Evolutionary conservation across 169 alveolate genomes (phyloP), one percentile per base, ranked within the genome.

Genomic region (Eimeria sp.): DNA sequence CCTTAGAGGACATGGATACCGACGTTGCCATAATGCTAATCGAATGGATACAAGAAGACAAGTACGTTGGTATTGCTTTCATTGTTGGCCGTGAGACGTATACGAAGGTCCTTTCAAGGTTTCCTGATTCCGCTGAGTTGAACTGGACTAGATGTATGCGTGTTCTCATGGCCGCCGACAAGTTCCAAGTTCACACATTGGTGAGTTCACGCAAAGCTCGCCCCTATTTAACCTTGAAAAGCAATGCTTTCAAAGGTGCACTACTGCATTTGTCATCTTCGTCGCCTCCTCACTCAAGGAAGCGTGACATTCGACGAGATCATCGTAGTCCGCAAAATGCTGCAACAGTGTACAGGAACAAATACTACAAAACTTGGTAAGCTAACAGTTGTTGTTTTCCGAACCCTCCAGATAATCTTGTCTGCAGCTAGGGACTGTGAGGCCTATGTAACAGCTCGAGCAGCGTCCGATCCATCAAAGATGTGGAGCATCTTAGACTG

Each of bases 231-330:
- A 45, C 40, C 54, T 14, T 40, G 51, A n/a, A n/a, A 11, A 54
- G 5, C 49, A 27, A 25, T 47, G 43, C 27, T 43, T 58, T 27
- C 47, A 78, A 45, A 93, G 96, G 91, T 93, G 75, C 93, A 93
- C 57, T 93, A 63, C 89, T 93, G 96, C 78, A 83, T 76, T 49
- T 88, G 96, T 49, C 96, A 93, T 43, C 96, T 93, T 47, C 92
- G 96, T 43, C 96, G 90, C 30, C 94, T 93, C 49, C 96, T 93
- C 70, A 88, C 96, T 25, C 96, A 75, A 49, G 96, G 96, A 84
- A 75, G 57, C 43, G 96, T 83, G 70, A 70, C 96, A 40, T 73
- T 93, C 70, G 86, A 63, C 51, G 96, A 93, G 45, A 88, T 93
- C 84, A 65, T 93, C 54, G 82, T 82, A 34, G 90, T 93, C 76